Base-by-base conservation (phyloP, 192 early-diverging fungal species). In the Coemansia interrupta region DNA sequence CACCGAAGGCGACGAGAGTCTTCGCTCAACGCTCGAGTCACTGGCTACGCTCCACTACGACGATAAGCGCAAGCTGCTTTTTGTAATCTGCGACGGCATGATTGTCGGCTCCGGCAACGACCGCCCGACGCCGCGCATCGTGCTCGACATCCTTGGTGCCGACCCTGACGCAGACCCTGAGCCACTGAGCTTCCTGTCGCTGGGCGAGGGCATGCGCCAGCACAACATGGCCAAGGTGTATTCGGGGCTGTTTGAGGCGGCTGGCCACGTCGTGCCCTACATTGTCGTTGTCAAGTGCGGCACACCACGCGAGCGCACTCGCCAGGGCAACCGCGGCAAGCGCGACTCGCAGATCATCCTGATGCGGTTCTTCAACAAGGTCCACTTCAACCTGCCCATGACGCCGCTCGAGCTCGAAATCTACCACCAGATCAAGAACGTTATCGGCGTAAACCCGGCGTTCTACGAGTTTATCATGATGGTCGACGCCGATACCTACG, bases 401-500 rank as follows among this genome's bases (percentile, higher is more conserved):
- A 84, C 86, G 24, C 93, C 95, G 26, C 83, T 99, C 54, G 94
- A 99, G 74, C 85, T 99, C 49, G 96, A 99, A 70, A 89, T 99
- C 56, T 96, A 91, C 83, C 94, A 97, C 78, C 96, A 98, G 71
- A 95, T 99, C 83, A 97, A 97, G 84, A 91, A 96, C 74, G 90
- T 97, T 28, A 97, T 99, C 78, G 97, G 97, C 43, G 96, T 98
- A 19, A 94, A 97, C 77, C 97, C 97, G 4, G 89, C 86, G 10
- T 96, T 94, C 63, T 99, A 98, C 78, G 97, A 99, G 83, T 99
- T 91, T 68, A 84, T 93, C 19, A 88, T 99, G 70, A 97, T 96
- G 90, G 92, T 99, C 15, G 97, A 99, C 68, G 94, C 97, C 20
- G 97, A 99, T 70, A 99, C 97, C 2, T 89, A 92, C 62, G 94